Evolutionary conservation across 768 basidiomycete species (phyloP), one percentile per base, ranked within the genome.

Genomic region (Candolleomyces aberdarensis): DNA sequence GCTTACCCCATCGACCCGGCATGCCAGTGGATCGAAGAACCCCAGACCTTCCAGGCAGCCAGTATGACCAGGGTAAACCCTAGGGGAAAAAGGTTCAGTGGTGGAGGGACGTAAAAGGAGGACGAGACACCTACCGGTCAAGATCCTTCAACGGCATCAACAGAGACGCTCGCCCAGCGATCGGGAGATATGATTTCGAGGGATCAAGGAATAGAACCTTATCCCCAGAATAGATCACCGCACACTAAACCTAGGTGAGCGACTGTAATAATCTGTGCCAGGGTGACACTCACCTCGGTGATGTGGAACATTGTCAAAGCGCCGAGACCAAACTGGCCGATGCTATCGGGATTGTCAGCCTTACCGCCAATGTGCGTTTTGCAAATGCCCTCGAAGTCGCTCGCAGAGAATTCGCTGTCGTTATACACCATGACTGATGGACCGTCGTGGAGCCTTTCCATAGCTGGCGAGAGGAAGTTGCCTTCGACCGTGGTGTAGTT

Each of bases 251-350:
- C n/a, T 49, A 14, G 3, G 5, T 26, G 3, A 5, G 26, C 26
- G 26, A 26, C 3, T 26, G 26, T 3, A 3, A 26, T 26, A 26
- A 3, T 26, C 3, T 26, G 26, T 26, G 26, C 26, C 26, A n/a
- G 17, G 17, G 10, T 15, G 19, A 46, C 17, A 52, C 72, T 53
- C 56, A 83, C 83, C 68, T 84, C 82, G 0, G 79, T 76, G 58
- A 83, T 76, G 62, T 83, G 80, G 61, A 79, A 85, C 75, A 83
- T 80, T 0, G 81, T 78, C 5, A 84, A 69, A 15, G 78, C 79
- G 5, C 84, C 84, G 5, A 79, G 70, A 5, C 84, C 84, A 66
- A 83, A 84, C 57, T 78, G 76, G 0, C 83, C 83, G 43, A 84
- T 83, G 0, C 75, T 76, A 58, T 76, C 75, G 1, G 52, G 61